Base-by-base conservation (phyloP, 176 grass and related monocot species). In the Triticum turgidum region DNA sequence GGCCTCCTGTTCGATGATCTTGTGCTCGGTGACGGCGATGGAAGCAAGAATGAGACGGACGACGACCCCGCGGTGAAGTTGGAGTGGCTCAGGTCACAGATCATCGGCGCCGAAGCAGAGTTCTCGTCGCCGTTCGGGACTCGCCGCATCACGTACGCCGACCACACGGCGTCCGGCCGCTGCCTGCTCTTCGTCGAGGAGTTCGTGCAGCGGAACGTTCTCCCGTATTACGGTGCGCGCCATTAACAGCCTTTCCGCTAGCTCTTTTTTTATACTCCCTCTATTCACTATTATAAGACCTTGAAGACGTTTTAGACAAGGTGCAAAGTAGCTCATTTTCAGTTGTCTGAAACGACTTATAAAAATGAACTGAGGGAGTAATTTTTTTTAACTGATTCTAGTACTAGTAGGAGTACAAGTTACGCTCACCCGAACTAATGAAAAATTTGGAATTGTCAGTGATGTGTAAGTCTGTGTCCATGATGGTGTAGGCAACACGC, bases 161-260 rank as follows among this genome's bases (percentile, higher is more conserved):
- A 97, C 65, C 90, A 94, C 86, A 94, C 92, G 1, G 95, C 95
- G 5, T 92, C 95, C 24, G 95, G 90, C 20, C 86, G 79, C 63
- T 85, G 88, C 84, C 79, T 97, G 41, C 89, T 79, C 0, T 92
- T 87, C 64, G 69, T 89, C 33, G 95, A 97, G 71, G 86, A 97
- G 22, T 94, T 91, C 44, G 78, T 97, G 65, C 42, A 82, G 39
- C 39, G 58, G 1, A 84, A 92, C 58, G 84, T 92, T 38, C 95
- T 97, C 68, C 95, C 95, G 17, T 81, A 82, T 37, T 97, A 97
- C 6, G 95, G 95, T 97, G 17, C 21, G 65, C 17, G 39, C 56
- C 33, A 52, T 52, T 52, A 37, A 35, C 34, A 0, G 5, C 5
- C 5, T 35, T 35, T 35, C 34, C 34, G 34, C 6, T 37, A 6